A percentile compares a stretch with the other conserved stretches of the same genome.
Conservation (phyloP, 2,329 filamentous ascomycete species). For the Paraconiothyrium sp. region DNA sequence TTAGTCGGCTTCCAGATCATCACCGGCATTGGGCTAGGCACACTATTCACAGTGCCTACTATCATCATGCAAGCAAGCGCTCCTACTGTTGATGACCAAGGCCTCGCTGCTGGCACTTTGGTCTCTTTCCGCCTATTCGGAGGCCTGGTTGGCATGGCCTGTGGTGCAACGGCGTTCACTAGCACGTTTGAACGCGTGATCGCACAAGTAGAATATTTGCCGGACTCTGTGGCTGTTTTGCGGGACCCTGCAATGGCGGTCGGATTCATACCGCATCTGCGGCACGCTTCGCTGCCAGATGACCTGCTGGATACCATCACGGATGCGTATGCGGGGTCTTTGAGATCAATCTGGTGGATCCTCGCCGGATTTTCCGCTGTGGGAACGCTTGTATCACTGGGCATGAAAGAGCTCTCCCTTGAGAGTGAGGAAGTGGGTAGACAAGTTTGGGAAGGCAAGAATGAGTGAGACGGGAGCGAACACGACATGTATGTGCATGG, state of each 20-base stretch:
- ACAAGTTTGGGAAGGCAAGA: conserved; percentile 9
- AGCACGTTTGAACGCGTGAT: conserved; percentile 7
- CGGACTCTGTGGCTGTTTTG: conserved; percentile 11
- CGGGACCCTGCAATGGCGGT: conserved; percentile 16
- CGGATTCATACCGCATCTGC: conserved; percentile 20
- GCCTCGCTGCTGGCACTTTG: conserved; percentile 47
- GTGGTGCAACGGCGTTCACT: conserved; percentile 48
- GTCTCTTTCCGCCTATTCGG: conserved; percentile 51
- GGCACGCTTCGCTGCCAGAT: background rate
- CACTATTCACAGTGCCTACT: conserved; percentile 15
- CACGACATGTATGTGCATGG: background rate
- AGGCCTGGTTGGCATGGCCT: conserved; percentile 48
- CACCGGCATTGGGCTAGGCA: conserved; percentile 23
- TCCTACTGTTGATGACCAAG: conserved; percentile 44
- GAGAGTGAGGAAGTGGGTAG: conserved; percentile 18
- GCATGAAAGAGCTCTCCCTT: conserved; percentile 13
- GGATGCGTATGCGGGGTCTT: conserved; percentile 4
- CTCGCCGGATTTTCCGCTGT: conserved; percentile 2
- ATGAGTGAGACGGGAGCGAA: background rate
- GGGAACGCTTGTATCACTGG: background rate
- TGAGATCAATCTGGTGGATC: conserved; percentile 5
- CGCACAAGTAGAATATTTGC: conserved; percentile 4
- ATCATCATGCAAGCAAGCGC: conserved; percentile 50
- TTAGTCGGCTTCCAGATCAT: conserved; percentile 20
- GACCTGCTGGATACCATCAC: background rate